A percentile compares a stretch with the other conserved stretches of the same genome.
phyloP scores from a whole-genome alignment of 768 basidiomycete species.

The Daedalea quercina region DNA sequence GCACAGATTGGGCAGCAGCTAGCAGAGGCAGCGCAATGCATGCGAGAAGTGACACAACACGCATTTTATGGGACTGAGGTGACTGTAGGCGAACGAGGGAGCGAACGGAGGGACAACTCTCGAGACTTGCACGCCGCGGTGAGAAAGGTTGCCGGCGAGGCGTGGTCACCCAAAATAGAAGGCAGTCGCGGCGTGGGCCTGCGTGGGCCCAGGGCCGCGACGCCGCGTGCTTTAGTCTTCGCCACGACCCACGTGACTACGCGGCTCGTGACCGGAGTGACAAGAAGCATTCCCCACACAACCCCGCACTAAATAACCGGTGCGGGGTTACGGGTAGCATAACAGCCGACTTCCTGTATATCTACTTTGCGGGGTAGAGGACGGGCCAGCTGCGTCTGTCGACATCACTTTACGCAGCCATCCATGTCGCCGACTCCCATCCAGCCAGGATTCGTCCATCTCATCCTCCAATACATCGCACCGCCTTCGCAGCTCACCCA shows the following conservation, averaged over 20 bases:
- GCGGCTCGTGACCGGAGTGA: no score
- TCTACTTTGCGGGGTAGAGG: neutral
- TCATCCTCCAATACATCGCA: slow-evolving; percentile 52
- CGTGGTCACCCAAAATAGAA: neutral
- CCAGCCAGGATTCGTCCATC: slow-evolving; percentile 32
- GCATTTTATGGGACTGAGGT: neutral
- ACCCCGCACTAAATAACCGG: no score
- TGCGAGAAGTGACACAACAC: slow-evolving; percentile 2
- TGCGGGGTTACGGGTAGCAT: neutral
- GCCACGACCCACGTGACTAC: no score
- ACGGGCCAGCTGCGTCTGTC: neutral
- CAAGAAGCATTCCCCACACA: no score
- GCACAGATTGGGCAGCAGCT: slow-evolving; percentile 34
- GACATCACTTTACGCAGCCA: neutral
- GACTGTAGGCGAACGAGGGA: neutral
- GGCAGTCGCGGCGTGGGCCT: neutral
- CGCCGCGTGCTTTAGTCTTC: neutral
- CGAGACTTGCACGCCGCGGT: neutral
- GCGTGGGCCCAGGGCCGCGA: neutral
- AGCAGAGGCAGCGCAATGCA: slow-evolving; percentile 32
- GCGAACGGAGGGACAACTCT: neutral
- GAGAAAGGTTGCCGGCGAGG: neutral
- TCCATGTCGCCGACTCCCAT: slow-evolving; percentile 32
- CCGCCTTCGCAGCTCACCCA: slow-evolving; percentile 40
- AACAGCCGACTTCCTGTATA: neutral